Conservation (phyloP, 441 rosid species). For the Mallotus repandus region DNA sequence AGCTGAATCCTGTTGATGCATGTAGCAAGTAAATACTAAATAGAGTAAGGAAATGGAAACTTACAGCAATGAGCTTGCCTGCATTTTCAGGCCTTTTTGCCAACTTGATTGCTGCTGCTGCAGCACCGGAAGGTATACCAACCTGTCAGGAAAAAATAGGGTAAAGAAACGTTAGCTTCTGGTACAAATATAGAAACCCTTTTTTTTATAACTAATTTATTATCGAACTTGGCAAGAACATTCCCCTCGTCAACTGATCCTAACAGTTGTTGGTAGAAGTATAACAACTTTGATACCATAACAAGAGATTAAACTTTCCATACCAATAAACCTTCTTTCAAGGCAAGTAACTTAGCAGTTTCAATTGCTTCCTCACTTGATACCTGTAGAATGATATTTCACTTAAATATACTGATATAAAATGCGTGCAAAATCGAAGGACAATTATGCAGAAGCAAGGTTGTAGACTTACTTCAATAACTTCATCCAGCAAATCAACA, state of each 20-base stretch:
- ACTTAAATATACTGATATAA: not conserved
- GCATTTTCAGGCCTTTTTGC: conserved; percentile 55
- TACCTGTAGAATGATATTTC: conserved; percentile 32
- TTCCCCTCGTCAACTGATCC: too few relatives aligned
- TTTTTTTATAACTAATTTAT: too few relatives aligned
- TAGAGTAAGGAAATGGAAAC: not conserved
- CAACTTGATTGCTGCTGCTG: conserved; percentile 50
- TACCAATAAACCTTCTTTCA: conserved; percentile 79
- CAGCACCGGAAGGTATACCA: conserved; percentile 71
- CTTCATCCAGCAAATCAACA: conserved; percentile 43
- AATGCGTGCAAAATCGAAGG: not conserved
- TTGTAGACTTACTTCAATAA: conserved; percentile 39
- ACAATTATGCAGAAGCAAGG: not conserved
- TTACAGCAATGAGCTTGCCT: conserved; percentile 55
- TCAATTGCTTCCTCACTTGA: conserved; percentile 75
- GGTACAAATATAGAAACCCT: too few relatives aligned
- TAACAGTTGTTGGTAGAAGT: too few relatives aligned
- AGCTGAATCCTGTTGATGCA: not conserved
- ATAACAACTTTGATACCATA: too few relatives aligned
- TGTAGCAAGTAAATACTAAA: not conserved
- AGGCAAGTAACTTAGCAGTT: conserved; percentile 62
- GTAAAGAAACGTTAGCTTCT: too few relatives aligned
- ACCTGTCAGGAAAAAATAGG: conserved; percentile 32
- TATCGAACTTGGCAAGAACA: too few relatives aligned
- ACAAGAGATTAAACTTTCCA: not conserved